These are phyloP conservation scores for Xylariaceae sp. DNA, from an alignment of 2,329 filamentous ascomycete species.

Conservation along the genomic window DNA sequence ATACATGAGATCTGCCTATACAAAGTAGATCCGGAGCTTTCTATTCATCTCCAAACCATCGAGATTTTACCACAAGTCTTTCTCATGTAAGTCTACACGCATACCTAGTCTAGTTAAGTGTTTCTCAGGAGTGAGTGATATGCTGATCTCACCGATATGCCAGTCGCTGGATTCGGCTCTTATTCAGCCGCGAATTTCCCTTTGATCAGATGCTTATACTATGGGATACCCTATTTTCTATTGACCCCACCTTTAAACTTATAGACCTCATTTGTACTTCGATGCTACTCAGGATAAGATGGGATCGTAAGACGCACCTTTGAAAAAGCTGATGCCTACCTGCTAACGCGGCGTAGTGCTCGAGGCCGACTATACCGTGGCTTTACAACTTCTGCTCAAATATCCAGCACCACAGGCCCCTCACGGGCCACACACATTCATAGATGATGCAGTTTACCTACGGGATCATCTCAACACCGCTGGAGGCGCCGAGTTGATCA, in stretches of 20 bases:
- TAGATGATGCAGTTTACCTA: slow-evolving; percentile 83
- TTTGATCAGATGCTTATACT: slow-evolving; percentile 83
- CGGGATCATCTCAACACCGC: slow-evolving; percentile 66
- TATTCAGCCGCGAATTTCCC: slow-evolving; percentile 93
- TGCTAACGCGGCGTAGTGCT: slow-evolving; percentile 64
- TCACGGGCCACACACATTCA: slow-evolving; percentile 77
- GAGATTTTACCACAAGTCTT: slow-evolving; percentile 98
- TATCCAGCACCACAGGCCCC: slow-evolving; percentile 73
- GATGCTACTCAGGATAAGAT: slow-evolving; percentile 91
- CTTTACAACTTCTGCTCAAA: slow-evolving; percentile 80
- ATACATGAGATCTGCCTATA: slow-evolving; percentile 85
- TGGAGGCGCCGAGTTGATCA: slow-evolving; percentile 70
- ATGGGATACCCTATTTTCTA: slow-evolving; percentile 91
- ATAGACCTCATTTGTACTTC: slow-evolving; percentile 92
- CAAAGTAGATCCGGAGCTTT: slow-evolving; percentile 82
- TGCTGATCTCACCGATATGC: slow-evolving; percentile 11
- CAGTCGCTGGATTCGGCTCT: slow-evolving; percentile 89
- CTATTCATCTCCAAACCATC: slow-evolving; percentile 78
- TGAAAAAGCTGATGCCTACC: slow-evolving; percentile 5
- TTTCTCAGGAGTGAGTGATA: neutral
- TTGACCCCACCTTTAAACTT: slow-evolving; percentile 79
- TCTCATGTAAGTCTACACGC: slow-evolving; percentile 70
- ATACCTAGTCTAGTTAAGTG: neutral
- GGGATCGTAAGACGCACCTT: slow-evolving; percentile 68
- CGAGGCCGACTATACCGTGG: slow-evolving; percentile 85